These are phyloP conservation scores for Trichoderma erinaceum DNA, from an alignment of 495 filamentous ascomycete species.

Conservation along the genomic window DNA sequence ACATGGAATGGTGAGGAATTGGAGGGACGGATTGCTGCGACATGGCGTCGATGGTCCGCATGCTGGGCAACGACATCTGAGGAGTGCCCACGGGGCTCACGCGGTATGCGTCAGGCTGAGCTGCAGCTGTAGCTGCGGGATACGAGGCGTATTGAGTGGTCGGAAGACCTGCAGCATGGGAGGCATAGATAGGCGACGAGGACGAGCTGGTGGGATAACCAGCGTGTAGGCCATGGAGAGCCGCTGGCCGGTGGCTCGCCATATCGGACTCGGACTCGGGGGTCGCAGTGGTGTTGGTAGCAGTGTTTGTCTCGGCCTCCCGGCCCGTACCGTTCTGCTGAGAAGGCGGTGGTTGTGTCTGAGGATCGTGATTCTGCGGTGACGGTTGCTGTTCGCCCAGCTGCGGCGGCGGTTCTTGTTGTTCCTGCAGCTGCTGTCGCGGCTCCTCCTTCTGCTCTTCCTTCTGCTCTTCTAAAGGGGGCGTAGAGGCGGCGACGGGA, in stretches of 20 bases:
- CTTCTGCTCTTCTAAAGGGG: background rate
- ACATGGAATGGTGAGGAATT: slow-evolving; percentile 32
- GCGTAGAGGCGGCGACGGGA: background rate
- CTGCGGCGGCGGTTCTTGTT: background rate
- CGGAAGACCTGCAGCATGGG: slow-evolving; percentile 43
- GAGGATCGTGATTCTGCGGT: background rate
- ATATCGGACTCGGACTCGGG: slow-evolving; percentile 8
- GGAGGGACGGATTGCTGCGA: slow-evolving; percentile 34
- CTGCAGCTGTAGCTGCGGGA: slow-evolving; percentile 49
- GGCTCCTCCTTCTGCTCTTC: background rate
- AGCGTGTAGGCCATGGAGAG: slow-evolving; percentile 45
- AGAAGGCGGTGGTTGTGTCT: background rate
- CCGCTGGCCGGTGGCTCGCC: slow-evolving; percentile 7
- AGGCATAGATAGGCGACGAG: slow-evolving; percentile 50
- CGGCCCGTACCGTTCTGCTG: slow-evolving; percentile 14
- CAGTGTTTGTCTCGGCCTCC: slow-evolving; percentile 1
- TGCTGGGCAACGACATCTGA: slow-evolving; percentile 59
- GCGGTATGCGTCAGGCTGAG: slow-evolving; percentile 43
- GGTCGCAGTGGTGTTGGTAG: background rate
- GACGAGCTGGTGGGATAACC: slow-evolving; percentile 36
- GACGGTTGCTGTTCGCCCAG: background rate
- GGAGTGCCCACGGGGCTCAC: slow-evolving; percentile 42
- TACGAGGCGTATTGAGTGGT: slow-evolving; percentile 40
- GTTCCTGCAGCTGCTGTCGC: background rate
- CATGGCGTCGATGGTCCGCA: slow-evolving; percentile 51